Conservation (phyloP, 1,139 yeast species). For the Geotrichum phurueaensis region DNA sequence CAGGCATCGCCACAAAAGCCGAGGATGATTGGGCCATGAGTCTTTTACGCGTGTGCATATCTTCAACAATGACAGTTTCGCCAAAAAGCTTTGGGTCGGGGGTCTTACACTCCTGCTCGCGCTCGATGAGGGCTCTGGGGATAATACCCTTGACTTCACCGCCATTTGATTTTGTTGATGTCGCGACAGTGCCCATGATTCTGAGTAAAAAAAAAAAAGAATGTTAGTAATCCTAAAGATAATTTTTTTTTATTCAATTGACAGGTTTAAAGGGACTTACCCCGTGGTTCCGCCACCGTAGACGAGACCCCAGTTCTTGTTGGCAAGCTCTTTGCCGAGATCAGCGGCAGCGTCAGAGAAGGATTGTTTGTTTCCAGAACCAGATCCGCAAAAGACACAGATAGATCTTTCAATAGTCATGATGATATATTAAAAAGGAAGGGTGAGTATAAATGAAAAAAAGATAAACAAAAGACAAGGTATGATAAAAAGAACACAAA, state of each 20-base stretch:
- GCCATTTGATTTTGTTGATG: slow-evolving; percentile 55
- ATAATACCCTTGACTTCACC: slow-evolving; percentile 84
- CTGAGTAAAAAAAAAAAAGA: slow-evolving; percentile 35
- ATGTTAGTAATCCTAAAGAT: neutral
- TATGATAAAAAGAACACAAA: neutral
- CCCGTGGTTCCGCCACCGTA: slow-evolving; percentile 85
- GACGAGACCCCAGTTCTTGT: slow-evolving; percentile 65
- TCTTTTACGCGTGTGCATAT: slow-evolving; percentile 86
- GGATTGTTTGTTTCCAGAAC: slow-evolving; percentile 54
- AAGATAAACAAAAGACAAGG: neutral
- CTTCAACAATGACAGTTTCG: slow-evolving; percentile 71
- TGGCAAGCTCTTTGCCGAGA: slow-evolving; percentile 56
- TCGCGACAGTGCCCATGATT: slow-evolving; percentile 81
- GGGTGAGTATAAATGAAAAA: neutral
- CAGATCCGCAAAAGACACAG: slow-evolving; percentile 85
- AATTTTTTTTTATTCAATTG: neutral
- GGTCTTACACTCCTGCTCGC: slow-evolving; percentile 52
- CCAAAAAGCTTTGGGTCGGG: slow-evolving; percentile 70
- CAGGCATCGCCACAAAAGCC: slow-evolving; percentile 86
- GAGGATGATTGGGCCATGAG: slow-evolving; percentile 84
- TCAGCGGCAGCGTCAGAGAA: slow-evolving; percentile 51
- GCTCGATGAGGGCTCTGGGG: slow-evolving; percentile 71
- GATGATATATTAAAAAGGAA: neutral
- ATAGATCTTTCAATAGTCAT: slow-evolving; percentile 40
- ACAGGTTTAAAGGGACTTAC: slow-evolving; percentile 2